These are phyloP conservation scores for Catharanthus roseus DNA, from an alignment of 257 asterid species.

Conservation along the genomic window DNA sequence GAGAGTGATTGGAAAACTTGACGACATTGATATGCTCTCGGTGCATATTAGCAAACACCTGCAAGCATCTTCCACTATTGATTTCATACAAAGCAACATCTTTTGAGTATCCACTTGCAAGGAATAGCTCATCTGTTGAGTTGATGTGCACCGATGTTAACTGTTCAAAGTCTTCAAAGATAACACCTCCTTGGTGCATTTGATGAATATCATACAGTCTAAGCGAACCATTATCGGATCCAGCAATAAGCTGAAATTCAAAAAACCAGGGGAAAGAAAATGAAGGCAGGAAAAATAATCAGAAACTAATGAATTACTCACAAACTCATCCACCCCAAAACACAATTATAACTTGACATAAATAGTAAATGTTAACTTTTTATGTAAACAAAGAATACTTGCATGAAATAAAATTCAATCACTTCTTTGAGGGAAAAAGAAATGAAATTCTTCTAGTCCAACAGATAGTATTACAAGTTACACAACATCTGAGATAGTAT, in stretches of 20 bases:
- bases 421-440: not conserved
- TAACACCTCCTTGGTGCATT: conserved; percentile 37
- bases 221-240: conserved; percentile 88
- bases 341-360: not conserved
- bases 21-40: conserved; percentile 81
- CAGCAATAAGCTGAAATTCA: conserved; percentile 78
- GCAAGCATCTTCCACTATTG: conserved; percentile 62
- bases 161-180: conserved; percentile 84
- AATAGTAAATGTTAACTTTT: not conserved
- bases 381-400: not conserved
- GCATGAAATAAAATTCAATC: conserved; percentile 3
- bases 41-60: conserved; percentile 80
- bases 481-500: not conserved
- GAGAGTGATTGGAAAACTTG: conserved; percentile 91
- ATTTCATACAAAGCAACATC: conserved; percentile 81
- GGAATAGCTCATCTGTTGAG: conserved; percentile 82
- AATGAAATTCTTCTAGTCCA: conserved; percentile 4
- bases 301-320: conserved; percentile 13
- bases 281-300: conserved; percentile 3
- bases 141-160: conserved; percentile 90
- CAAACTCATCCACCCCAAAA: not conserved
- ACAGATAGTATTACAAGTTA: not conserved
- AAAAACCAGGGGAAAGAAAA: conserved; percentile 13
- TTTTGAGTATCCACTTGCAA: conserved; percentile 90
- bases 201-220: conserved; percentile 61